Evolutionary conservation across 371 early-diverging fungal genomes (phyloP), one percentile per base, ranked within the genome.

Genomic region (Syncephalastrum contaminatum): DNA sequence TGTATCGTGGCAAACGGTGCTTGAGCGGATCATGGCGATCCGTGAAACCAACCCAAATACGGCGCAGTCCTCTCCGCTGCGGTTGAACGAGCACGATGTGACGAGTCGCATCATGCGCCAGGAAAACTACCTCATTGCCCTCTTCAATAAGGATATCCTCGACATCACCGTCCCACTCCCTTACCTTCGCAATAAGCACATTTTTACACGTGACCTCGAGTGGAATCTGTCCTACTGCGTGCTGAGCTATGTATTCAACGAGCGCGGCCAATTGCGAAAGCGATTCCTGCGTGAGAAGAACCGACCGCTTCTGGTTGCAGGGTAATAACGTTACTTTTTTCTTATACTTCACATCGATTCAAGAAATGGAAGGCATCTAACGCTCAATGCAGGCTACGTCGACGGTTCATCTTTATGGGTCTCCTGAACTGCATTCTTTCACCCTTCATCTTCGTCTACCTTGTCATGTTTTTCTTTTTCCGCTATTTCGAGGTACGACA

Each of bases 101-200:
- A 88, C 95, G 16, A 93, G 92, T 69, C 86, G 97, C 30, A 96
- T 99, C 56, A 86, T 98, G 91, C 88, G 98, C n/a, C 84, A 88
- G 53, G 99, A 99, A 42, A 99, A 99, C 71, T 98, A 96, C 67
- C 68, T 97, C 73, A 88, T 98, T 55, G 97, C 96, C 7, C 66
- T 99, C 47, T 89, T 96, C 71, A 95, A 96, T 81, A 92, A 92
- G 63, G 92, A 96, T 27, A 56, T 94, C 16, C 70, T 98, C 18
- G 80, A 96, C 54, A 77, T 96, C 16, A 69, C 81, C 1, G 75
- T 91, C 4, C 93, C 94, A 0, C 20, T 79, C 15, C 79, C 75
- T 16, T 75, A 70, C 53, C 53, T 82, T 16, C 63, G 77, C 16
- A 52, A 74, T 22, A 66, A 64, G 25, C 67, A 76, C 39, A 75